Base-by-base conservation (phyloP, 345 rosid species). In the Arabidopsis arenosa region DNA sequence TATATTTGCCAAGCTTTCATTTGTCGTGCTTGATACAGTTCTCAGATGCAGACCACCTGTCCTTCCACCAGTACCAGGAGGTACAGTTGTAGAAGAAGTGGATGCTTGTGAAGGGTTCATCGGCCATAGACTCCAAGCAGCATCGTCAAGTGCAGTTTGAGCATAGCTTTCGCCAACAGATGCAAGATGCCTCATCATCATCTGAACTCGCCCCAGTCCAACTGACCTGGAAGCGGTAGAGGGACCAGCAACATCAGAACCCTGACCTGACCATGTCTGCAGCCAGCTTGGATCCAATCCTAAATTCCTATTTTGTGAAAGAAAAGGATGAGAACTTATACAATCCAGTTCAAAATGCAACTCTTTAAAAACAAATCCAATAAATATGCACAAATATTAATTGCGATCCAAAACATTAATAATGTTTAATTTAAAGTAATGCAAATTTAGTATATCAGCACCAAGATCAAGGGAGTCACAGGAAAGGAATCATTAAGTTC, bases 181-280 rank as follows among this genome's bases (percentile, higher is more conserved):
- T 72, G 98, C 97, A 76, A 95, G 93, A 82, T 95, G 97, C 81
- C 99, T 92, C 99, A 95, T 90, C 97, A 95, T 87, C 97, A 90
- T 86, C 87, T 95, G 96, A 77, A 95, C 97, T 75, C 98, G 83
- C 36, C 91, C 91, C 70, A 92, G 64, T 51, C 97, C 96, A 80
- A 79, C 97, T 5, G 99, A 80, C 85, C 97, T 81, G 61, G 76
- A 78, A 28, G 85, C 83, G n/a, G 87, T 89, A 43, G 99, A 95
- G 67, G 99, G 93, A 72, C 99, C 97, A 53, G 96, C 96, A 32
- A 88, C 93, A 83, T 95, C 97, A 39, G 81, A 78, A 80, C 88
- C 86, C 72, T 88, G 97, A 81, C 77, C 78, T 55, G 92, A 89
- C 95, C 90, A 94, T 80, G 85, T 43, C 48, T 85, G 93, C 59